phyloP scores from a whole-genome alignment of 768 basidiomycete species.

The Rhodocollybia butyracea region DNA sequence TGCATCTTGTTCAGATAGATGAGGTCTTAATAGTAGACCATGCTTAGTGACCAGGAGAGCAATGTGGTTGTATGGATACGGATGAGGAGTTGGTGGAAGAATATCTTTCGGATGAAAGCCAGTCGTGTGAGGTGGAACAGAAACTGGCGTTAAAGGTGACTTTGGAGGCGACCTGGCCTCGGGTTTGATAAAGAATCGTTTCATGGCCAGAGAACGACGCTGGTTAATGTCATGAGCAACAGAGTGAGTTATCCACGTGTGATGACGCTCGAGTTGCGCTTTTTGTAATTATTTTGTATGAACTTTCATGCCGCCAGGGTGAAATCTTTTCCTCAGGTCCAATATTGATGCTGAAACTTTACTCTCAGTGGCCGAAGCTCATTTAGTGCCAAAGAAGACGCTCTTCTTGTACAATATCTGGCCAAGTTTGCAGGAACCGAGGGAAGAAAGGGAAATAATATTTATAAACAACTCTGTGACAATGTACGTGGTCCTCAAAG shows the following conservation, averaged over 20 bases:
- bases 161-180: neutral
- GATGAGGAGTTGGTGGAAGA: conserved; percentile 72
- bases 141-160: conserved; percentile 8
- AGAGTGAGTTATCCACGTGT: no score
- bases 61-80: conserved; percentile 67
- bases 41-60: conserved; percentile 54
- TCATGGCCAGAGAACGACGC: conserved; percentile 27
- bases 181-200: conserved; percentile 37
- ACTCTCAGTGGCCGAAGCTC: neutral
- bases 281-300: no score
- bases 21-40: conserved; percentile 68
- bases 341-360: neutral
- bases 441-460: neutral
- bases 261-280: no score
- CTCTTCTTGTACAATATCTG: neutral
- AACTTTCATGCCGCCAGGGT: neutral
- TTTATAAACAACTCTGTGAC: neutral
- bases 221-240: no score
- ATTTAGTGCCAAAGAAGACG: neutral
- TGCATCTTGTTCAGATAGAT: conserved; percentile 27
- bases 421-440: neutral
- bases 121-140: conserved; percentile 17
- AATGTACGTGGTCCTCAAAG: neutral
- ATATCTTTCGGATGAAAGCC: conserved; percentile 61
- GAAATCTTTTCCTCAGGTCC: neutral